Conservation (phyloP, 441 rosid species). For the Eruca vesicaria region DNA sequence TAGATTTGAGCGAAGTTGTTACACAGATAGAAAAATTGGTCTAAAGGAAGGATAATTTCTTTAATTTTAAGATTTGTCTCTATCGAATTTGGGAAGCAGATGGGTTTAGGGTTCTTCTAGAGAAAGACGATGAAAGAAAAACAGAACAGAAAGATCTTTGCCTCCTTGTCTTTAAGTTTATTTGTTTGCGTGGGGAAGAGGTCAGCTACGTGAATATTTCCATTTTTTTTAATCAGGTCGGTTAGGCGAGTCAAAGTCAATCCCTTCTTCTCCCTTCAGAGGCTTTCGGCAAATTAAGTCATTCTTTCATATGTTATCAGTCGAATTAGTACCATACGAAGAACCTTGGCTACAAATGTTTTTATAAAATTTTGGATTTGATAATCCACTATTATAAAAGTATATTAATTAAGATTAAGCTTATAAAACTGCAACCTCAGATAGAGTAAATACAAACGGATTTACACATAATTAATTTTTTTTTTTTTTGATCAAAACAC, state of each 20-base stretch:
- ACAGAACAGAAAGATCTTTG: not conserved
- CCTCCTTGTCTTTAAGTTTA: not conserved
- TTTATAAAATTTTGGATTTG: not conserved
- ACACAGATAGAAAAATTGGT: not conserved
- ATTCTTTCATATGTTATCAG: not conserved
- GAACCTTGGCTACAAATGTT: not conserved
- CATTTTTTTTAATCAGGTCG: not conserved
- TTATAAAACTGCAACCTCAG: not conserved
- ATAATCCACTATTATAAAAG: not conserved
- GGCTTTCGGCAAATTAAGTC: not conserved
- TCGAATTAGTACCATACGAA: not conserved
- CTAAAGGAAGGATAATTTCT: not conserved
- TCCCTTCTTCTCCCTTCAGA: not conserved
- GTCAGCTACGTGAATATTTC: constrained; percentile 9
- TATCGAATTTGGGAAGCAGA: constrained; percentile 7
- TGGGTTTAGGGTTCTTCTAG: constrained; percentile 26
- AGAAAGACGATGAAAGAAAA: not conserved
- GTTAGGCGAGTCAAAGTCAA: constrained; percentile 23
- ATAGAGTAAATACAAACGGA: not conserved
- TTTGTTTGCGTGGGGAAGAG: constrained; percentile 26
- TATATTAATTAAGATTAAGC: not conserved
- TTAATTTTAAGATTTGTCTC: not conserved
- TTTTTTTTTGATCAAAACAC: too few species aligned
- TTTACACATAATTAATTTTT: too few species aligned
- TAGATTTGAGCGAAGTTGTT: not conserved